phyloP scores from a whole-genome alignment of 140 eudicot genomes.

The Cichorium intybus region DNA sequence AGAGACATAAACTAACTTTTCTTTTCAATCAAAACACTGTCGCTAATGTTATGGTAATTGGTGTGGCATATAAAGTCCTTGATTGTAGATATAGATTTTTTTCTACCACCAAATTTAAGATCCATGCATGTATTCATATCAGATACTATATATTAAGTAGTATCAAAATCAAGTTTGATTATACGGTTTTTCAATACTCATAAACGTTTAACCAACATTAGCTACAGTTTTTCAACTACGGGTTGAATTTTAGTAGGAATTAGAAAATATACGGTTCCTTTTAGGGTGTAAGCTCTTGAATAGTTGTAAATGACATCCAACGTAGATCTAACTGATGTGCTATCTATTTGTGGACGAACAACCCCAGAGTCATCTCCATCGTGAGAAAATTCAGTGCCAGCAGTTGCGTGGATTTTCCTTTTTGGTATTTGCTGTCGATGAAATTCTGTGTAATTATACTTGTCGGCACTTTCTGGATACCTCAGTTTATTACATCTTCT shows the following conservation, averaged over 20 bases:
- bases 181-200: background rate
- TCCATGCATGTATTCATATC: no score
- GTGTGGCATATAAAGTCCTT: no score
- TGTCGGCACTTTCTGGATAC: background rate
- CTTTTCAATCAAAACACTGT: no score
- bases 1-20: no score
- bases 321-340: conserved; percentile 9
- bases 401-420: background rate
- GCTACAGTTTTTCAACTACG: no score
- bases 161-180: no score
- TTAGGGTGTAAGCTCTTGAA: conserved; percentile 32
- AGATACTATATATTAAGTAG: no score
- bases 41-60: no score
- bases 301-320: conserved; percentile 26
- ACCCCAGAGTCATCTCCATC: background rate
- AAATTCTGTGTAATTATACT: conserved; percentile 1
- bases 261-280: conserved; percentile 31
- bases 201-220: no score
- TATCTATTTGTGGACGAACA: background rate
- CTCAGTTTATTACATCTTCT: background rate
- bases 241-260: background rate
- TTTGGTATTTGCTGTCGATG: background rate
- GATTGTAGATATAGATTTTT: no score
- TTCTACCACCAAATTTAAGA: no score
- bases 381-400: conserved; percentile 17